Conservation (phyloP, 805 yeast species). For the Kluyveromyces starmeri region DNA sequence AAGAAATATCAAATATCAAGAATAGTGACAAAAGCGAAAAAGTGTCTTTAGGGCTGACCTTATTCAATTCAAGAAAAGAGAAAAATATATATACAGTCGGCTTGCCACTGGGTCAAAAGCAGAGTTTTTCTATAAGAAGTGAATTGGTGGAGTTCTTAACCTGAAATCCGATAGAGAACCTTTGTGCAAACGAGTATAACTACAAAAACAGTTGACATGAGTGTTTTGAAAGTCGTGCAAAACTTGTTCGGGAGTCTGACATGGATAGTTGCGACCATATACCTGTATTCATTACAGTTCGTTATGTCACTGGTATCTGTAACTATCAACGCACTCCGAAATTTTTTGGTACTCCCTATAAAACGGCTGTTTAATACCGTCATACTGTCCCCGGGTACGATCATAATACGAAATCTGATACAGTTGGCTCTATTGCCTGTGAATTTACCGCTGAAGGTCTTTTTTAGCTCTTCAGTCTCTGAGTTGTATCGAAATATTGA, state of each 20-base stretch:
- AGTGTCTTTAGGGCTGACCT: too few relatives aligned
- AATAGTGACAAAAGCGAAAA: too few relatives aligned
- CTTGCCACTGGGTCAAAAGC: too few relatives aligned
- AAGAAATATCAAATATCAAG: too few relatives aligned
- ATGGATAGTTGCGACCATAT: not conserved
- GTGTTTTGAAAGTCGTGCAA: too few relatives aligned
- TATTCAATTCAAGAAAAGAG: too few relatives aligned
- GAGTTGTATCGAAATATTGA: conserved; percentile 12
- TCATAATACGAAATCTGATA: conserved; percentile 11
- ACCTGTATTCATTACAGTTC: not conserved
- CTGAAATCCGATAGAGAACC: too few relatives aligned
- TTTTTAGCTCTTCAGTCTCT: conserved; percentile 19
- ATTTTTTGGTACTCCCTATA: not conserved
- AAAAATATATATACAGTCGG: too few relatives aligned
- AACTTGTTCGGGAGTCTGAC: not conserved
- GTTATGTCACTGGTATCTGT: not conserved
- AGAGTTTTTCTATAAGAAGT: too few relatives aligned
- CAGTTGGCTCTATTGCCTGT: conserved; percentile 18
- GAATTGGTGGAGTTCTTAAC: too few relatives aligned
- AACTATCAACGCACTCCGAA: not conserved
- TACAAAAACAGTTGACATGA: too few relatives aligned
- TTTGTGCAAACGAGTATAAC: too few relatives aligned
- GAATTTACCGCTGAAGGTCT: conserved; percentile 19
- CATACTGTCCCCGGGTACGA: conserved; percentile 15
- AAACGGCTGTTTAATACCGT: conserved; percentile 4